A percentile compares a stretch with the other conserved stretches of the same genome.
Evolutionary conservation across 202 grass and related monocot genomes (phyloP).

Genomic region (Bolboschoenoplectus hybrid): DNA sequence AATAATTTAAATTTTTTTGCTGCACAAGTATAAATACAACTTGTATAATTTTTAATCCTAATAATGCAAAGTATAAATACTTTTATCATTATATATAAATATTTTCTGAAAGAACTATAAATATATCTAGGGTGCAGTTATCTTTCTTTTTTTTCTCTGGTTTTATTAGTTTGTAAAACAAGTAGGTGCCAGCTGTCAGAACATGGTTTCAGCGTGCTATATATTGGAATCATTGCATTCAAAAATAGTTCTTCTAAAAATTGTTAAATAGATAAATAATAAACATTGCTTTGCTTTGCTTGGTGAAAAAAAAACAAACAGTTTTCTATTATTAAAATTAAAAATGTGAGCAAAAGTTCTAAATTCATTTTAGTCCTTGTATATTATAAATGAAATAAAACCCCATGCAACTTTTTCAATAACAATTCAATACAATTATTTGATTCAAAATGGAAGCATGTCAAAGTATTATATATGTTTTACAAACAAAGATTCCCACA

Average conservation of each 20-base stretch:
- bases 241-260: conserved; percentile 9
- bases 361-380: not conserved
- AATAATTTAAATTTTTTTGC: too few relatives aligned
- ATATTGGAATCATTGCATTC: conserved; percentile 9
- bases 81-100: too few relatives aligned
- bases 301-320: not conserved
- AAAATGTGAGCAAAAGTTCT: not conserved
- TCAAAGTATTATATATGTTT: not conserved
- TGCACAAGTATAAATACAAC: too few relatives aligned
- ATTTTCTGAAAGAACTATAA: too few relatives aligned
- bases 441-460: too few relatives aligned
- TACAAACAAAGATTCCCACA: not conserved
- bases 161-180: not conserved
- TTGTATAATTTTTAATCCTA: too few relatives aligned
- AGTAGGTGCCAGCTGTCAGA: not conserved
- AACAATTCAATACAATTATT: not conserved
- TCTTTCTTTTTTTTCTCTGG: not conserved
- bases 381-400: not conserved
- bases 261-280: not conserved
- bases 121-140: too few relatives aligned
- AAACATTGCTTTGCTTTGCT: not conserved
- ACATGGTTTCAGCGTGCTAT: not conserved
- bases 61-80: too few relatives aligned
- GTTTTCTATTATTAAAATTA: conserved; percentile 12
- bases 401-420: conserved; percentile 2